Evolutionary conservation across 257 asterid genomes (phyloP), one percentile per base, ranked within the genome.

Genomic region (Agastache rugosa): DNA sequence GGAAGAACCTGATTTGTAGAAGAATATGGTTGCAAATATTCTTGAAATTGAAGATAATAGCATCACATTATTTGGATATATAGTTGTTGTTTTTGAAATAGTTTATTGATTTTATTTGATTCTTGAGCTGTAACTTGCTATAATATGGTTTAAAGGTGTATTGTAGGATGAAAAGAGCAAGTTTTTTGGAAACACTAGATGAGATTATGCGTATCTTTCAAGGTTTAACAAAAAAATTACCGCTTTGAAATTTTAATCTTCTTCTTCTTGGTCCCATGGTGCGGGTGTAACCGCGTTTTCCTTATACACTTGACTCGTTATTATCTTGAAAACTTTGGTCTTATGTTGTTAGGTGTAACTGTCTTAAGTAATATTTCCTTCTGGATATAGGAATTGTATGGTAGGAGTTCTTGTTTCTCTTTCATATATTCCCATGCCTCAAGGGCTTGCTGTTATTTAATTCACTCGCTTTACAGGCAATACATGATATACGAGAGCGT

Each of bases 401-500:
- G 19, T 53, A 27, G 53, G 42, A 54, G 35, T 53, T 12, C 35
- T 62, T 61, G 44, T 47, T 41, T 59, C 75, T 29, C 29, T 39
- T 71, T 42, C 29, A 22, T 55, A 70, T 15, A 31, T 41, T 39
- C 8, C 17, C 54, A 69, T 60, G 67, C 72, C 56, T 78, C 39
- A 58, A 53, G 61, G 60, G 71, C 74, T 61, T 25, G 51, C 50
- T 41, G 70, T 66, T 76, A 58, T 35, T 39, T 22, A 16, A 44
- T 58, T 71, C 41, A 25, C 60, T 76, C 73, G 54, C 19, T 69
- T 44, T 25, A 74, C 87, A 94, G 98, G 96, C 72, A 70, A 72
- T 90, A 47, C 70, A 65, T 47, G 97, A 92, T 74, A 80, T 94
- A 68, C 87, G 90, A 48, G 99, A 94, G 76, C 86, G 96, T 19